A percentile compares a stretch with the other conserved stretches of the same genome.
These are phyloP conservation scores for Periconia macrospinosa DNA, from an alignment of 2,329 filamentous ascomycete genomes.

Conservation along the genomic window DNA sequence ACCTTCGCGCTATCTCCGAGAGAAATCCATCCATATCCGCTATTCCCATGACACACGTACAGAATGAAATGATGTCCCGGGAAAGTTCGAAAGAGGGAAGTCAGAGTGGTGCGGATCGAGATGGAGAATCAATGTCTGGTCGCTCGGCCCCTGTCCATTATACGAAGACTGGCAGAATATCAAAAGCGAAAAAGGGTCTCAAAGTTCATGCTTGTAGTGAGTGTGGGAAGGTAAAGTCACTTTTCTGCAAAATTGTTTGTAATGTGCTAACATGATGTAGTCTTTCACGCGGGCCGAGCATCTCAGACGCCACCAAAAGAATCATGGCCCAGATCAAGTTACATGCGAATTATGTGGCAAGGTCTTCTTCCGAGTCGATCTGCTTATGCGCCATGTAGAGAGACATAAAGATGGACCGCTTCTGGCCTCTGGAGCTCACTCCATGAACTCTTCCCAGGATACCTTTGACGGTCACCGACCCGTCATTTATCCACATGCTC, in stretches of 20 bases:
- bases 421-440: neutral
- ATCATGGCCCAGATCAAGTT: slow-evolving; percentile 9
- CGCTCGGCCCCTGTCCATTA: slow-evolving; percentile 23
- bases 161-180: slow-evolving; percentile 44
- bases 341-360: slow-evolving; percentile 10
- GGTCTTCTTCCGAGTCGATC: slow-evolving; percentile 9
- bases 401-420: slow-evolving; percentile 9
- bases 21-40: neutral
- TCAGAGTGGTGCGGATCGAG: slow-evolving; percentile 6
- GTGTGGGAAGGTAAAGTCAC: slow-evolving; percentile 31
- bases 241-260: neutral
- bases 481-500: neutral
- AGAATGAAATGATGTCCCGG: neutral
- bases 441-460: neutral
- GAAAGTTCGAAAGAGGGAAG: slow-evolving; percentile 4
- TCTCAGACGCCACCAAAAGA: slow-evolving; percentile 21
- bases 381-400: slow-evolving; percentile 9
- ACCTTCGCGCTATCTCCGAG: neutral
- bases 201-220: slow-evolving; percentile 40
- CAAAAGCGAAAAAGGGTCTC: slow-evolving; percentile 44
- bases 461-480: neutral
- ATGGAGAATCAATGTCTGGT: slow-evolving; percentile 1
- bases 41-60: neutral
- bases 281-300: slow-evolving; percentile 46
- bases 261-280: slow-evolving; percentile 18